Evolutionary conservation across 805 yeast species (phyloP).

Genomic region (Suhomyces tanzawaensis): DNA sequence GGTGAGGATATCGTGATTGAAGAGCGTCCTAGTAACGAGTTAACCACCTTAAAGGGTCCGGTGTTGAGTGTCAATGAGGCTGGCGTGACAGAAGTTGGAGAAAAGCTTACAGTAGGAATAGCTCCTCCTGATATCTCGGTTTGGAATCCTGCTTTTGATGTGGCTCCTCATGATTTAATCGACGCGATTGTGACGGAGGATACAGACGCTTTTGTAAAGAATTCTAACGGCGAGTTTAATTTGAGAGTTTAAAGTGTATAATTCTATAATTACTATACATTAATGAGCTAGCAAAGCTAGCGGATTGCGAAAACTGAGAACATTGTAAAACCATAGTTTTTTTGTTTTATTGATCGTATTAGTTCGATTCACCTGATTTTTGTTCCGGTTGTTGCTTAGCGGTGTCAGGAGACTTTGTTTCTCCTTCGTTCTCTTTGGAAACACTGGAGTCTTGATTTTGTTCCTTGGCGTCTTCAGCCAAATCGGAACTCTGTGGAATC

Average conservation of each 20-base stretch:
- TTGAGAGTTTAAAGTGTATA: no score
- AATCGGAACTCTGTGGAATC: no score
- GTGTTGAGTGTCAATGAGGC: slow-evolving; percentile 11
- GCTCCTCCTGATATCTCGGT: slow-evolving; percentile 85
- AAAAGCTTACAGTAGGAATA: slow-evolving; percentile 57
- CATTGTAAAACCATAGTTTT: no score
- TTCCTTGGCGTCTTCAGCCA: no score
- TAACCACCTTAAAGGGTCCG: slow-evolving; percentile 71
- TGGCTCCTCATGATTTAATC: slow-evolving; percentile 78
- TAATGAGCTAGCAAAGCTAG: no score
- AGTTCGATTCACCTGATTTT: no score
- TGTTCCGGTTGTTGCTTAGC: no score
- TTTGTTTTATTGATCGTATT: no score
- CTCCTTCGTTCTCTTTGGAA: no score
- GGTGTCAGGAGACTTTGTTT: no score
- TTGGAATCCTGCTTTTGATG: slow-evolving; percentile 97
- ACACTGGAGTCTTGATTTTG: no score
- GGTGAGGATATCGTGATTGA: slow-evolving; percentile 85
- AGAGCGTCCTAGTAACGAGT: slow-evolving; percentile 78
- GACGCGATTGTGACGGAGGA: slow-evolving; percentile 90
- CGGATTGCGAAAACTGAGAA: no score
- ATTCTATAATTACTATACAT: neutral
- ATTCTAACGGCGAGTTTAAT: slow-evolving; percentile 48
- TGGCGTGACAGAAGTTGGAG: slow-evolving; percentile 28
- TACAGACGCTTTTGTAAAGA: slow-evolving; percentile 50